A percentile compares a stretch with the other conserved stretches of the same genome.
phyloP scores from a whole-genome alignment of 139 green algal species.

The Chlamydomonas eustigma region DNA sequence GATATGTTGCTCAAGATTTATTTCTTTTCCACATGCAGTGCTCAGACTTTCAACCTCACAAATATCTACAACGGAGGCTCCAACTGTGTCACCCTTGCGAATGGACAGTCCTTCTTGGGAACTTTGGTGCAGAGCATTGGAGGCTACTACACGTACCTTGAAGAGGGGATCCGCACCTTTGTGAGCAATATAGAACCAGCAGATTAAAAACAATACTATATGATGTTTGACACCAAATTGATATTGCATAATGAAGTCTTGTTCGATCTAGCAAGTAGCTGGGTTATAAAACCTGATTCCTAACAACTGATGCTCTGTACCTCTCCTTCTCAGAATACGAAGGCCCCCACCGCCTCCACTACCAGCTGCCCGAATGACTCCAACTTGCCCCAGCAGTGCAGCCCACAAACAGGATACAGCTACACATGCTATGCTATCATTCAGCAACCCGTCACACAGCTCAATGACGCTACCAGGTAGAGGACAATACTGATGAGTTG shows the following conservation, averaged over 20 bases:
- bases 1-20: too few relatives aligned
- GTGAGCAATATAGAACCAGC: conserved; percentile 1
- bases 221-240: not conserved
- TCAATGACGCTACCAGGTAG: too few relatives aligned
- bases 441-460: not conserved
- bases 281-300: not conserved
- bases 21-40: not conserved
- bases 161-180: not conserved
- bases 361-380: not conserved
- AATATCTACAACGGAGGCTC: not conserved
- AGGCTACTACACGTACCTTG: not conserved
- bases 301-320: too few relatives aligned
- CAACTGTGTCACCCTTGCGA: not conserved
- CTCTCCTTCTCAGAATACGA: not conserved
- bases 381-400: not conserved
- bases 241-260: not conserved
- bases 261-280: not conserved
- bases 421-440: conserved; percentile 14
- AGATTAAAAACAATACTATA: not conserved
- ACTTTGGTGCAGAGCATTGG: not conserved
- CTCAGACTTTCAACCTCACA: not conserved
- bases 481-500: too few relatives aligned
- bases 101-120: not conserved
- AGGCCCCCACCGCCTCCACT: not conserved
- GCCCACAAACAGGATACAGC: not conserved